Evolutionary conservation across 495 filamentous ascomycete genomes (phyloP).

Genomic region (Penicillium nucicola): DNA sequence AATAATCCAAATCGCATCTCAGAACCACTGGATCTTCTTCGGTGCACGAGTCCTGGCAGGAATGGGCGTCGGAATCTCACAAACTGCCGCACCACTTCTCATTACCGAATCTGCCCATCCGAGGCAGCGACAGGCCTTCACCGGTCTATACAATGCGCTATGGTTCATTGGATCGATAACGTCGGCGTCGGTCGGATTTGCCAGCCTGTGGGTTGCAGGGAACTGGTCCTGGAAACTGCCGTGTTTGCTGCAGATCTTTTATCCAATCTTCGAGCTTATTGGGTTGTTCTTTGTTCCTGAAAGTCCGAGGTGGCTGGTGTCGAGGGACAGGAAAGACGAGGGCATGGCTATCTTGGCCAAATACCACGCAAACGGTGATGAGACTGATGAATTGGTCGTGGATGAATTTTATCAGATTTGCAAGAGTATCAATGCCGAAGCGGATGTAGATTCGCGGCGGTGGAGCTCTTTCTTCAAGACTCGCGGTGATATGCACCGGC

Average conservation of each 20-base stretch:
- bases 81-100: conserved; percentile 26
- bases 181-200: conserved; percentile 18
- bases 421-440: conserved; percentile 49
- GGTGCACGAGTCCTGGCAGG: conserved; percentile 19
- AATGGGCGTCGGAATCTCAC: conserved; percentile 23
- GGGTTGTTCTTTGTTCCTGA: conserved; percentile 20
- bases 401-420: conserved; percentile 38
- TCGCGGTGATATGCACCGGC: conserved; percentile 63
- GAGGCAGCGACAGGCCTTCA: conserved; percentile 18
- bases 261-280: conserved; percentile 15
- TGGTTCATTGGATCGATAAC: conserved; percentile 29
- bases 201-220: conserved; percentile 12
- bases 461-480: conserved; percentile 54
- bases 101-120: conserved; percentile 25
- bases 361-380: conserved; percentile 34
- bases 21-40: conserved; percentile 24
- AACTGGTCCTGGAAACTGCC: conserved; percentile 28
- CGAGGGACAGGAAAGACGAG: conserved; percentile 34
- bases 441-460: conserved; percentile 14
- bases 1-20: conserved; percentile 15
- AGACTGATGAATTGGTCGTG: conserved; percentile 20
- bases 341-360: conserved; percentile 35
- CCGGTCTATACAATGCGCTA: conserved; percentile 23
- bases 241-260: conserved; percentile 21
- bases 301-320: conserved; percentile 41